phyloP scores from a whole-genome alignment of 345 rosid genomes.

The Gynandropsis gynandra region DNA sequence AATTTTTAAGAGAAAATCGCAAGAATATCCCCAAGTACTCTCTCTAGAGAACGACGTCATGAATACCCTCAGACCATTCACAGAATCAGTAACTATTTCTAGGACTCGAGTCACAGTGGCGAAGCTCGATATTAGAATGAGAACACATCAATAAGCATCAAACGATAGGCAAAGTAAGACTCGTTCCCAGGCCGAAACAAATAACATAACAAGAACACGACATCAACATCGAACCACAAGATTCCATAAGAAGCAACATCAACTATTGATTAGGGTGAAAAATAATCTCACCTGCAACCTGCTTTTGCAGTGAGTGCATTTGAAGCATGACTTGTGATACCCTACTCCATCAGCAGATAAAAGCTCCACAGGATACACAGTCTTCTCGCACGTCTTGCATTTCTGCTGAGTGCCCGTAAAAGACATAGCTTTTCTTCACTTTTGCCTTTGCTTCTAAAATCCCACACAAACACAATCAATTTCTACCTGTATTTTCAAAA shows the following conservation, averaged over 20 bases:
- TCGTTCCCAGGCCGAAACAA: too few relatives aligned
- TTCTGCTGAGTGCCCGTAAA: slow-evolving; percentile 92
- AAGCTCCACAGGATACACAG: slow-evolving; percentile 91
- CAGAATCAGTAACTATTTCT: neutral
- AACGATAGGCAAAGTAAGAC: too few relatives aligned
- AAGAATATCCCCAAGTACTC: neutral
- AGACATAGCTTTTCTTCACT: slow-evolving; percentile 46
- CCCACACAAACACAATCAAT: slow-evolving; percentile 11
- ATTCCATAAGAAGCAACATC: neutral
- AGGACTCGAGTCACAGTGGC: neutral
- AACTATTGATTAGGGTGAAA: neutral
- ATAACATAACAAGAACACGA: too few relatives aligned
- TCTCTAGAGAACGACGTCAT: neutral
- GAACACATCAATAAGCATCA: too few relatives aligned
- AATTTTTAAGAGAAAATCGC: neutral
- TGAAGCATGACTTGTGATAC: slow-evolving; percentile 93
- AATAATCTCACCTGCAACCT: slow-evolving; percentile 51
- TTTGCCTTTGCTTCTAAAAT: slow-evolving; percentile 19
- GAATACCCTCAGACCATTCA: neutral
- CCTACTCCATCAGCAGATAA: slow-evolving; percentile 85
- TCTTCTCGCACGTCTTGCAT: slow-evolving; percentile 95
- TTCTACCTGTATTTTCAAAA: neutral
- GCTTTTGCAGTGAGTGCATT: slow-evolving; percentile 93
- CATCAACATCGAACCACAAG: too few relatives aligned
- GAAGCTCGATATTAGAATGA: neutral